These are phyloP conservation scores for Cubamyces sp. DNA, from an alignment of 768 basidiomycete genomes.

Conservation along the genomic window DNA sequence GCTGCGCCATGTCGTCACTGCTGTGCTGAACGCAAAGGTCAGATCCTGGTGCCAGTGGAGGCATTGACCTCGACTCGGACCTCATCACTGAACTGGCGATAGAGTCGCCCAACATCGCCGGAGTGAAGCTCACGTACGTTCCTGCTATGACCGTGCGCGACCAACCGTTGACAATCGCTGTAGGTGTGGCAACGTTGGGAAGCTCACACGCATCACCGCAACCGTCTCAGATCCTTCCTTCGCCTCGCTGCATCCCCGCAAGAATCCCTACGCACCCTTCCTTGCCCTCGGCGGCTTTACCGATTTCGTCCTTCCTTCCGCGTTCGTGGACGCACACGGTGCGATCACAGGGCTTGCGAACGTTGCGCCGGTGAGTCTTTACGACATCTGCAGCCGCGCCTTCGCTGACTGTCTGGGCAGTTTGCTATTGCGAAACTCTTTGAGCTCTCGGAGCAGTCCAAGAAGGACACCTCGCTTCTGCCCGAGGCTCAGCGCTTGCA, in stretches of 20 bases:
- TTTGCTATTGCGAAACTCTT: slow-evolving; percentile 61
- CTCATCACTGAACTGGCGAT: slow-evolving; percentile 77
- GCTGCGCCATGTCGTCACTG: slow-evolving; percentile 2
- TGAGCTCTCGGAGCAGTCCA: slow-evolving; percentile 59
- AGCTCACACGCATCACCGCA: slow-evolving; percentile 82
- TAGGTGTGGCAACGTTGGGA: slow-evolving; percentile 90
- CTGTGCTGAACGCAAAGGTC: slow-evolving; percentile 18
- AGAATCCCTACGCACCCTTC: slow-evolving; percentile 68
- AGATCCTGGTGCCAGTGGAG: slow-evolving; percentile 88
- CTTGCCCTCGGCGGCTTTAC: slow-evolving; percentile 84
- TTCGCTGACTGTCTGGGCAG: slow-evolving; percentile 37
- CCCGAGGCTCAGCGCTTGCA: slow-evolving; percentile 75
- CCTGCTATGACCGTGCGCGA: background rate
- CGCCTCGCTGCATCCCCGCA: slow-evolving; percentile 63
- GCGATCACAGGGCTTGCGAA: slow-evolving; percentile 94
- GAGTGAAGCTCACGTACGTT: slow-evolving; percentile 87
- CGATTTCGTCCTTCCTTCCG: slow-evolving; percentile 80
- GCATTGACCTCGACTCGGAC: slow-evolving; percentile 91
- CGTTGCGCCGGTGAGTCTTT: slow-evolving; percentile 64
- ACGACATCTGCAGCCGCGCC: background rate
- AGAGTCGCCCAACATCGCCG: slow-evolving; percentile 76
- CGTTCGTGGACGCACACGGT: slow-evolving; percentile 77
- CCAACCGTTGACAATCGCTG: slow-evolving; percentile 18
- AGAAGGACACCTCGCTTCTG: slow-evolving; percentile 57
- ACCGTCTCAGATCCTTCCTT: slow-evolving; percentile 63